phyloP scores from a whole-genome alignment of 2,329 filamentous ascomycete genomes.

The Alternaria brassicae region DNA sequence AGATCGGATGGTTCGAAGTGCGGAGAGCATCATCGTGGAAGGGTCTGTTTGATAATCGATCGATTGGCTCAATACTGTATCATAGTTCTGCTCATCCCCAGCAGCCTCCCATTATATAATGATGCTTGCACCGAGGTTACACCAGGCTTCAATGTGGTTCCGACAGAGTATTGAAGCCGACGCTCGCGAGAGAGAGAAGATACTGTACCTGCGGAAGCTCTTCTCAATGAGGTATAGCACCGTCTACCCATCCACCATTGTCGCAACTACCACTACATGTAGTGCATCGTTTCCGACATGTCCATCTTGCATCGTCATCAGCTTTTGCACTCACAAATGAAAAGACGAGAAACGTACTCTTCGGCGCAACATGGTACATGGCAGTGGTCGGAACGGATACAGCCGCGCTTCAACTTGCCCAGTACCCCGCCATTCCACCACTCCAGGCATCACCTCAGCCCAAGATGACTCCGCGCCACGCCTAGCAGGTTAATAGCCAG shows the following conservation, averaged over 20 bases:
- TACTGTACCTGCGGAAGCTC: slow-evolving; percentile 28
- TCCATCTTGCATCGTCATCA: slow-evolving; percentile 19
- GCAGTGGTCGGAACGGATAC: not conserved
- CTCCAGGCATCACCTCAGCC: slow-evolving; percentile 13
- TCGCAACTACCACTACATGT: slow-evolving; percentile 12
- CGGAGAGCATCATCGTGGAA: slow-evolving; percentile 44
- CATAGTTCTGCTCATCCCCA: slow-evolving; percentile 17
- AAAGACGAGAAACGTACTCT: slow-evolving; percentile 16
- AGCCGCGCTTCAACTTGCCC: slow-evolving; percentile 25
- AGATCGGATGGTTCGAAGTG: slow-evolving; percentile 37
- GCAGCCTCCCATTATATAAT: slow-evolving; percentile 30
- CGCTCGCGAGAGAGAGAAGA: slow-evolving; percentile 18
- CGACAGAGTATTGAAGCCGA: slow-evolving; percentile 27
- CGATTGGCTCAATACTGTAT: slow-evolving; percentile 10
- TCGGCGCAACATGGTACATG: slow-evolving; percentile 9
- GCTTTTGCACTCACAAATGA: slow-evolving; percentile 26
- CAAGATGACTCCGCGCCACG: slow-evolving; percentile 15
- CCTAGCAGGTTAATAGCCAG: slow-evolving; percentile 37
- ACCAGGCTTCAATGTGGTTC: slow-evolving; percentile 13
- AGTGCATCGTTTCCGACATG: slow-evolving; percentile 27
- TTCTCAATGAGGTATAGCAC: slow-evolving; percentile 26
- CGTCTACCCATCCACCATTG: not conserved
- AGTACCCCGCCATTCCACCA: slow-evolving; percentile 25
- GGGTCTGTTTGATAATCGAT: slow-evolving; percentile 7
- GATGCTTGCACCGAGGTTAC: slow-evolving; percentile 9